These are phyloP conservation scores for Blastobotrys petasosporus DNA, from an alignment of 1,139 yeast species.

Conservation along the genomic window DNA sequence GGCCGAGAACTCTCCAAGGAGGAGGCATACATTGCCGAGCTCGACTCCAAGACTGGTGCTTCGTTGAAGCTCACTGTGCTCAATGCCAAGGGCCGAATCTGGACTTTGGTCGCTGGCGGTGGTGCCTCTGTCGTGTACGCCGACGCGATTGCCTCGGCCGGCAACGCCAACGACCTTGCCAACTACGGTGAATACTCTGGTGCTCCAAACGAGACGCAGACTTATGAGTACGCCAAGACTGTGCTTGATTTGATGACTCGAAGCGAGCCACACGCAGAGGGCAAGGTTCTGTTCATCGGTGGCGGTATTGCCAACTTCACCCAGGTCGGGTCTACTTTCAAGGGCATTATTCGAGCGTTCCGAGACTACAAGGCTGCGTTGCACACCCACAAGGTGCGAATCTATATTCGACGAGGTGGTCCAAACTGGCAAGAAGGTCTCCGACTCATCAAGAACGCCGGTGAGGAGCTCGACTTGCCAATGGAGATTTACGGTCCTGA, in stretches of 20 bases:
- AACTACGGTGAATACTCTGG: slow-evolving; percentile 46
- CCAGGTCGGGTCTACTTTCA: slow-evolving; percentile 44
- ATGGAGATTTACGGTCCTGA: slow-evolving; percentile 48
- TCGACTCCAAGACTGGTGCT: slow-evolving; percentile 45
- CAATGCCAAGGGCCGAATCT: slow-evolving; percentile 41
- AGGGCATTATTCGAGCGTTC: slow-evolving; percentile 45
- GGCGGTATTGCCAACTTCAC: slow-evolving; percentile 47
- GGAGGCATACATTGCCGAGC: slow-evolving; percentile 44
- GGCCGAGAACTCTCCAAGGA: slow-evolving; percentile 42
- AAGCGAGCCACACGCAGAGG: slow-evolving; percentile 37
- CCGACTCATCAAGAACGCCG: slow-evolving; percentile 40
- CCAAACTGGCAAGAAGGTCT: slow-evolving; percentile 47
- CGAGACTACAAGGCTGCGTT: slow-evolving; percentile 37
- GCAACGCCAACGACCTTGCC: slow-evolving; percentile 41
- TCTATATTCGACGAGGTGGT: slow-evolving; percentile 44
- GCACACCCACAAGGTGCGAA: slow-evolving; percentile 38
- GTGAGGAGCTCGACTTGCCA: slow-evolving; percentile 41
- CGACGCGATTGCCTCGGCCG: slow-evolving; percentile 44
- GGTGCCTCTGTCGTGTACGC: slow-evolving; percentile 43
- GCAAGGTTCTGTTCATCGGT: slow-evolving; percentile 42
- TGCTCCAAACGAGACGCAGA: slow-evolving; percentile 44
- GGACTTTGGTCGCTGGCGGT: slow-evolving; percentile 46
- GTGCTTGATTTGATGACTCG: slow-evolving; percentile 44
- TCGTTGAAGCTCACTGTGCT: slow-evolving; percentile 42
- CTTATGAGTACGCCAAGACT: slow-evolving; percentile 45